Evolutionary conservation across 345 rosid species (phyloP), one percentile per base, ranked within the genome.

Genomic region (Citrus inodora): DNA sequence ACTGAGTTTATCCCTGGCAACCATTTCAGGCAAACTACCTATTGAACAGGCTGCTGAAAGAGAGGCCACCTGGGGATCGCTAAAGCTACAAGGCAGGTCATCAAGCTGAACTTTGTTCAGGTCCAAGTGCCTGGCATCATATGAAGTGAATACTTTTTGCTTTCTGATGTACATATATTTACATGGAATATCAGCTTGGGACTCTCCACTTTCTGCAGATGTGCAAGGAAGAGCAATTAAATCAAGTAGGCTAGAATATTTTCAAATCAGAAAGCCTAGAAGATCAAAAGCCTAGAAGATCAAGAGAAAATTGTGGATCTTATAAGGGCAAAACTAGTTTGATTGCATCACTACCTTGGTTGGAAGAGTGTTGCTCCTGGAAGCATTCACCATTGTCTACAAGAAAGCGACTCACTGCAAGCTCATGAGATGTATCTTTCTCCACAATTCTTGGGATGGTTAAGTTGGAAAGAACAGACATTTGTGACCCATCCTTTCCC

Each of bases 41-140:
- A 79, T 69, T 53, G 78, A 79, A 64, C 78, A 62, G 30, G 80
- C 37, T 48, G 73, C 32, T 61, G 84, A 74, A 70, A 82, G 80
- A 74, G 13, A 48, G 66, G 53, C 79, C 56, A 67, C 32, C 40
- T 25, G 10, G 33, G 48, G 64, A 82, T 78, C 80, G 35, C 81
- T 59, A 22, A 79, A 83, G 79, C 70, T 65, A 76, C 79, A 82
- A 33, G 86, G 77, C 1, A 74, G 72, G 73, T 82, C 84, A 61
- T 83, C 89, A 17, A 73, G 70, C 62, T 61, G 73, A 86, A 75
- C 77, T 78, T 81, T 53, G 63, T 86, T 89, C 71, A 89, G 92
- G 68, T 87, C 89, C 28, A 85, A 13, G 27, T 21, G 48, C 46
- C 73, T 37, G 19, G 48, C 82, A 72, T 74, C 71, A 76, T 5